Conservation (phyloP, 371 early-diverging fungal species). For the Rhizopus arrhizus region DNA sequence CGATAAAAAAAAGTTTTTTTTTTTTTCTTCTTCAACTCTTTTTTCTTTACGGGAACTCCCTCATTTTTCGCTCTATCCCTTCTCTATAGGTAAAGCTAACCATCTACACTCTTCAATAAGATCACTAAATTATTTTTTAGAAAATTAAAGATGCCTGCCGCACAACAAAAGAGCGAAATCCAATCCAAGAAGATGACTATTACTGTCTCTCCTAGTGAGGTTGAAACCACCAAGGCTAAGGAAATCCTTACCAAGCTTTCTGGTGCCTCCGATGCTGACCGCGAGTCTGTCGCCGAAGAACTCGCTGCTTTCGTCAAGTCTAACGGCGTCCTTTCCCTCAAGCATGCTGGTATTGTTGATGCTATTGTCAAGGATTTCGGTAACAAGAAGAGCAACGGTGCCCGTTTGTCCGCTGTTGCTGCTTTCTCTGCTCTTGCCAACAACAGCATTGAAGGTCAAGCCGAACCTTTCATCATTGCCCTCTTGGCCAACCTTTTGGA, state of each 20-base stretch:
- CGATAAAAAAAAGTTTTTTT: conserved; percentile 1
- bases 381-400: conserved; percentile 69
- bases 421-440: conserved; percentile 62
- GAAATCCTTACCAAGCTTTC: conserved; percentile 51
- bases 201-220: conserved; percentile 36
- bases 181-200: conserved; percentile 45
- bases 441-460: conserved; percentile 45
- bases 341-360: conserved; percentile 55
- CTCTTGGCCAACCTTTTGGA: conserved; percentile 62
- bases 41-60: not conserved
- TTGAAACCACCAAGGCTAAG: conserved; percentile 45
- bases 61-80: conserved; percentile 2
- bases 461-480: conserved; percentile 65
- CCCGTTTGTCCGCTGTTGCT: conserved; percentile 68
- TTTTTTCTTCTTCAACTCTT: conserved; percentile 1
- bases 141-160: conserved; percentile 4
- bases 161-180: conserved; percentile 38
- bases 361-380: conserved; percentile 56
- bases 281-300: conserved; percentile 56
- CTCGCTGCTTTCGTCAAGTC: conserved; percentile 52
- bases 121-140: too few relatives aligned
- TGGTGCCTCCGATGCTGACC: conserved; percentile 61
- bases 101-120: too few relatives aligned
- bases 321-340: conserved; percentile 61
- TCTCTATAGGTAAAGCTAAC: not conserved